Conservation (phyloP, 2,329 filamentous ascomycete species). For the Arthroderma sp. region DNA sequence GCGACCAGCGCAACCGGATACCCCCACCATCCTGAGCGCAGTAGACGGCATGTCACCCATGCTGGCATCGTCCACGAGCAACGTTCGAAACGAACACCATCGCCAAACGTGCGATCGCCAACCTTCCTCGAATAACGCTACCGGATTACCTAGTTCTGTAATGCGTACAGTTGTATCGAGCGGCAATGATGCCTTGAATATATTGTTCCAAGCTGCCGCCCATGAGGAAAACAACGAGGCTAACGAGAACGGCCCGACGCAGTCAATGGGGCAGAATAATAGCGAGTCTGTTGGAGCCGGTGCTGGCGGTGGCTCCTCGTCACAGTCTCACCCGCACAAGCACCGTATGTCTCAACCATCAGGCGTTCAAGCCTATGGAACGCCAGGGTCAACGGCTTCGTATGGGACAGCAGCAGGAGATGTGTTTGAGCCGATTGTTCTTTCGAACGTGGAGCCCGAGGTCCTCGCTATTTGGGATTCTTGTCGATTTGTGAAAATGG, state of each 20-base stretch:
- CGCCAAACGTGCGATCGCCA: conserved; percentile 1
- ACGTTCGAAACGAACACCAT: background rate
- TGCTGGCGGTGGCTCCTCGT: conserved; percentile 8
- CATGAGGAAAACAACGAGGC: conserved; percentile 23
- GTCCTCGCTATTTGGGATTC: conserved; percentile 36
- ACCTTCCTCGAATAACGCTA: conserved; percentile 9
- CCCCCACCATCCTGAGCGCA: conserved; percentile 7
- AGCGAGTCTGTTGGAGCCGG: background rate
- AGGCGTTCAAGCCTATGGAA: conserved; percentile 23
- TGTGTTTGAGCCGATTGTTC: conserved; percentile 16
- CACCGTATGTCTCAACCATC: conserved; percentile 21
- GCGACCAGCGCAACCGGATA: conserved; percentile 1
- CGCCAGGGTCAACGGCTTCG: conserved; percentile 16
- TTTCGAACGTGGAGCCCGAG: conserved; percentile 20
- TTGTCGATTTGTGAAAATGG: conserved; percentile 43
- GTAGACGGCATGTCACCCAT: conserved; percentile 4
- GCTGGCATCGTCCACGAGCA: conserved; percentile 3
- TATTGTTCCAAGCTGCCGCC: conserved; percentile 39
- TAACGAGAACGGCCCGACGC: background rate
- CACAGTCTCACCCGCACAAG: conserved; percentile 16
- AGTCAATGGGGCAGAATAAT: background rate
- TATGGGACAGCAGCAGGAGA: conserved; percentile 9
- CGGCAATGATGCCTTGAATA: conserved; percentile 40
- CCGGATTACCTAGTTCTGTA: conserved; percentile 29
- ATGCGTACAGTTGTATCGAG: conserved; percentile 40